Percentiles rank a stretch among this genome's conserved stretches.
Evolutionary conservation across 805 yeast genomes (phyloP).

Genomic region (Wickerhamomyces bisporus): DNA sequence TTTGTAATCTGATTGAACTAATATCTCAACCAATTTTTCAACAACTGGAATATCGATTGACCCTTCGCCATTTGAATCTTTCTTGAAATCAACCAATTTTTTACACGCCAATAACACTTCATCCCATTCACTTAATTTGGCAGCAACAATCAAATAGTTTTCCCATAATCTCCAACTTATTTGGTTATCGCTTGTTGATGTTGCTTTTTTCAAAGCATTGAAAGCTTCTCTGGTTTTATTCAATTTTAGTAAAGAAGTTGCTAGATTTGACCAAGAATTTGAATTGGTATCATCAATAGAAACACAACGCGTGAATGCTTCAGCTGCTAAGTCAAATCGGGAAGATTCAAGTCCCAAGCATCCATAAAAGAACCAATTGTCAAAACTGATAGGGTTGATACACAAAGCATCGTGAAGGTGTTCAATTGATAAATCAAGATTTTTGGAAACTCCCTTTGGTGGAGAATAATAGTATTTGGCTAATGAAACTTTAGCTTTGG

Average conservation of each 20-base stretch:
- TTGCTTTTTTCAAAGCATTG: slow-evolving; percentile 77
- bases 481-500: slow-evolving; percentile 80
- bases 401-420: slow-evolving; percentile 73
- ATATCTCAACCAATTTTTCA: slow-evolving; percentile 63
- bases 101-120: slow-evolving; percentile 77
- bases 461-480: slow-evolving; percentile 69
- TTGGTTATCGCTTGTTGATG: slow-evolving; percentile 59
- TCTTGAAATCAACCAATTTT: slow-evolving; percentile 52
- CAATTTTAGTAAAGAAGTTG: slow-evolving; percentile 65
- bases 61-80: slow-evolving; percentile 52
- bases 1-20: slow-evolving; percentile 46
- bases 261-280: slow-evolving; percentile 87
- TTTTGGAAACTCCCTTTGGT: slow-evolving; percentile 52
- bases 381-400: slow-evolving; percentile 67
- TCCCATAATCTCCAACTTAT: slow-evolving; percentile 90
- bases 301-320: slow-evolving; percentile 89
- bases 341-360: slow-evolving; percentile 76
- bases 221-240: slow-evolving; percentile 75
- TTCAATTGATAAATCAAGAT: slow-evolving; percentile 48
- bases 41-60: slow-evolving; percentile 72
- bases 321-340: slow-evolving; percentile 74
- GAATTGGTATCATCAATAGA: slow-evolving; percentile 76
- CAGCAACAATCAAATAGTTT: slow-evolving; percentile 78
- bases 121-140: slow-evolving; percentile 79
- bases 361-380: slow-evolving; percentile 91